Base-by-base conservation (phyloP, 2,329 filamentous ascomycete species). In the Diaporthe eres region DNA sequence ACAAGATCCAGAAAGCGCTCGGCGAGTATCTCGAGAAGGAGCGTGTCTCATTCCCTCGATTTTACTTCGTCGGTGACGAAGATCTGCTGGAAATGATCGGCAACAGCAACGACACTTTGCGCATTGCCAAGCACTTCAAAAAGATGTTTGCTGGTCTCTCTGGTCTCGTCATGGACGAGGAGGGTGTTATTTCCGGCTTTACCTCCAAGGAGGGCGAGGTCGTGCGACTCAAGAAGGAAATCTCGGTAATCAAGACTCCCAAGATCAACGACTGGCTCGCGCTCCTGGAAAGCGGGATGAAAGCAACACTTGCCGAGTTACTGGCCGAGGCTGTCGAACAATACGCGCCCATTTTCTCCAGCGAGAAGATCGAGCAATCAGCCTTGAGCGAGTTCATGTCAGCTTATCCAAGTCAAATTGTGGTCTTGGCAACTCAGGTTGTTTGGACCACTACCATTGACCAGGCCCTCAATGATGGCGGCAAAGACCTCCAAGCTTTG, bases 141-240 rank as follows among this genome's bases (percentile, higher is more conserved):
- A 99, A 99, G 88, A 99, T 99, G 97, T 99, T 99, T 88, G 97
- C 97, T 78, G 97, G 97, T 77, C 89, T 99, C 65, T 96, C 94
- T 6, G 97, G 97, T 4, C 90, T 99, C 49, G 88, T 96, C 57
- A 96, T 98, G 88, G 95, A 98, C 79, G 95, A 98, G 73, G 94
- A 98, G 80, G 92, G 92, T 37, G 92, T 95, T 77, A 98, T 99
- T 78, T 93, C 94, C 37, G 96, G 95, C 9, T 96, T 98, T 81
- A 97, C 94, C 3, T 99, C 97, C 0, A 98, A 98, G 82, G 97
- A 99, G 85, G 96, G 94, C 71, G 97, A 99, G 85, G 90, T 93
- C 77, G 95, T 99, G 68, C 90, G 90, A 77, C 87, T 99, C 76
- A 98, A 96, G 86, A 96, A 94, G 81, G 94, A 97, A 72, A 96